Conservation (phyloP, 257 asterid genomes). For the Scutellaria baicalensis region DNA sequence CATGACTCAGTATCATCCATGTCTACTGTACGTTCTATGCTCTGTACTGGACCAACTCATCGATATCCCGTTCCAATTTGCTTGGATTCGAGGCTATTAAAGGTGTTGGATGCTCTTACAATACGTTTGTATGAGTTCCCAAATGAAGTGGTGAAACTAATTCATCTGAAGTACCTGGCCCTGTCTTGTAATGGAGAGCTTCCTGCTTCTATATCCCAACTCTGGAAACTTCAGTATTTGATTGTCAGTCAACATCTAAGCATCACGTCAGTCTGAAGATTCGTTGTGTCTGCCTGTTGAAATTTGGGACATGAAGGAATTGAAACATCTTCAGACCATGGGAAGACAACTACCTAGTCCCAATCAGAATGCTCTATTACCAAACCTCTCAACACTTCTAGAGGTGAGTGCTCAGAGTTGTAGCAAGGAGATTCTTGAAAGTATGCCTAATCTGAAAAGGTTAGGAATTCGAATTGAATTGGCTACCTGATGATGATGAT, state of each 20-base stretch:
- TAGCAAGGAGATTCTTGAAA: background rate
- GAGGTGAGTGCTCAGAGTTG: background rate
- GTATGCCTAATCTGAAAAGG: background rate
- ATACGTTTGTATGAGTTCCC: conserved; percentile 5
- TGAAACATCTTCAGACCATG: background rate
- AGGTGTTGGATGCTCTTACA: background rate
- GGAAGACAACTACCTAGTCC: background rate
- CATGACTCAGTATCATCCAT: background rate
- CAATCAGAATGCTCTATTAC: background rate
- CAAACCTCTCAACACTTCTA: background rate
- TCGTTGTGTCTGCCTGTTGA: background rate
- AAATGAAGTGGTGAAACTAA: background rate
- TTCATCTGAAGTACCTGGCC: background rate
- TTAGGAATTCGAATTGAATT: background rate
- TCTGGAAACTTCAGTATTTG: background rate
- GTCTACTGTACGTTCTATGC: background rate
- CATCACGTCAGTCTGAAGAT: background rate
- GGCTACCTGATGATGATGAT: background rate
- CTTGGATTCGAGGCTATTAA: background rate
- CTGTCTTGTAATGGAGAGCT: background rate
- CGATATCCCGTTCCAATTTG: background rate
- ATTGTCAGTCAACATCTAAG: background rate
- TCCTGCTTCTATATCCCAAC: background rate
- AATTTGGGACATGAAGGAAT: conserved; percentile 2
- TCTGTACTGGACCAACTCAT: background rate